phyloP scores from a whole-genome alignment of 768 basidiomycete genomes.

The Boletus bicolor region DNA sequence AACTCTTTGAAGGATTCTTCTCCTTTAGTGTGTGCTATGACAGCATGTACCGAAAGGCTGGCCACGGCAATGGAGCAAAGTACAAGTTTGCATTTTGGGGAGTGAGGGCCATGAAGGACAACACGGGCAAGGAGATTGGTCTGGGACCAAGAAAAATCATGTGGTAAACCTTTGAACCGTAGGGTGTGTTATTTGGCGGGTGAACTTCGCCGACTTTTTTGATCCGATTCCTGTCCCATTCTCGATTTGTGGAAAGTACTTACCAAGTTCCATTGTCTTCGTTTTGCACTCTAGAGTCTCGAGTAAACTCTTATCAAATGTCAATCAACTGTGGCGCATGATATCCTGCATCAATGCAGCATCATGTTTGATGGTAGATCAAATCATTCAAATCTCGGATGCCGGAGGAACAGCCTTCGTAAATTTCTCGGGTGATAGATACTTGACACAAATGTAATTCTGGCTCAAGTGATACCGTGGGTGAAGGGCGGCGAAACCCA shows the following conservation, averaged over 20 bases:
- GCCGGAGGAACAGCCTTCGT: too few species aligned
- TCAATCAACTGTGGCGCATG: background rate
- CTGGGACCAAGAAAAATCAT: constrained; percentile 25
- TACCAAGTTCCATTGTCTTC: background rate
- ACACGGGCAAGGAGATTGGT: constrained; percentile 34
- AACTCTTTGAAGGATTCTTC: constrained; percentile 41
- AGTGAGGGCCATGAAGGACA: constrained; percentile 34
- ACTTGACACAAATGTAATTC: too few species aligned
- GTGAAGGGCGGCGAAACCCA: too few species aligned
- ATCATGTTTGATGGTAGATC: background rate
- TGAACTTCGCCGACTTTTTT: background rate
- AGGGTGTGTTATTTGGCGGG: background rate
- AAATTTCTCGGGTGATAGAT: too few species aligned
- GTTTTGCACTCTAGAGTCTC: background rate
- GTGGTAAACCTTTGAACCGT: background rate
- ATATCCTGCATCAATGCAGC: too few species aligned
- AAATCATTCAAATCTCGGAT: background rate
- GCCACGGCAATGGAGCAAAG: constrained; percentile 33
- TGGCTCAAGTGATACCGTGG: too few species aligned
- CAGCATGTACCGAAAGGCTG: constrained; percentile 33
- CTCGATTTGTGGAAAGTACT: constrained; percentile 5
- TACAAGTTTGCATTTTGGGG: constrained; percentile 37
- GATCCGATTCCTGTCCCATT: background rate
- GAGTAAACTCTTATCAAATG: background rate
- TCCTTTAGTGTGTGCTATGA: constrained; percentile 36